Percentiles rank a stretch among this genome's conserved stretches.
Evolutionary conservation across 352 stramenopile genomes (phyloP).

Genomic region (Pythium rhizo-oryzae): DNA sequence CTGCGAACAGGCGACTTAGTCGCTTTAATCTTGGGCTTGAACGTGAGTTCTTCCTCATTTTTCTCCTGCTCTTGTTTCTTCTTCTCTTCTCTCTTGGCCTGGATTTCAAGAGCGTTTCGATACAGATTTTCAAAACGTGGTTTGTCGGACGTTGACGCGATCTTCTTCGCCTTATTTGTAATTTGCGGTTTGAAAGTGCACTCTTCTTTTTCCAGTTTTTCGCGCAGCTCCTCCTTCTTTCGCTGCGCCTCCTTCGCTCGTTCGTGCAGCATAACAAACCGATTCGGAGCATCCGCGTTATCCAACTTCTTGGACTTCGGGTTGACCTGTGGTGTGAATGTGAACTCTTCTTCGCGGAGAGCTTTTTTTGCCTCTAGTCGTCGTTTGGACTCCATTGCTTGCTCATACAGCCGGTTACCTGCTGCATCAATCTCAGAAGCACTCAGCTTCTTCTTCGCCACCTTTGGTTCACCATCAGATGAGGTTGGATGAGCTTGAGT

Average conservation of each 20-base stretch:
- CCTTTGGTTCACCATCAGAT: conserved; percentile 8
- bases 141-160: conserved; percentile 39
- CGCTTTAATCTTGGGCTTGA: conserved; percentile 76
- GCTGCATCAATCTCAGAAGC: conserved; percentile 51
- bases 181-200: conserved; percentile 76
- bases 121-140: conserved; percentile 81
- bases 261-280: conserved; percentile 55
- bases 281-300: conserved; percentile 35
- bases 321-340: conserved; percentile 66
- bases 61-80: conserved; percentile 64
- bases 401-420: conserved; percentile 63
- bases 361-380: conserved; percentile 56
- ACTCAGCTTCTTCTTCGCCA: conserved; percentile 57
- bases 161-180: conserved; percentile 59
- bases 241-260: conserved; percentile 53
- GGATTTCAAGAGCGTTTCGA: conserved; percentile 61
- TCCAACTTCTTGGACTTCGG: conserved; percentile 44
- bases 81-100: conserved; percentile 63
- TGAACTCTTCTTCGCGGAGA: conserved; percentile 55
- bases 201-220: conserved; percentile 50
- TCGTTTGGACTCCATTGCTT: conserved; percentile 58
- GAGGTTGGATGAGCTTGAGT: neutral
- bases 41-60: conserved; percentile 65
- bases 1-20: conserved; percentile 60
- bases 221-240: conserved; percentile 59